Evolutionary conservation across 176 grass and related monocot species (phyloP).

Genomic region (Leersia perrieri): DNA sequence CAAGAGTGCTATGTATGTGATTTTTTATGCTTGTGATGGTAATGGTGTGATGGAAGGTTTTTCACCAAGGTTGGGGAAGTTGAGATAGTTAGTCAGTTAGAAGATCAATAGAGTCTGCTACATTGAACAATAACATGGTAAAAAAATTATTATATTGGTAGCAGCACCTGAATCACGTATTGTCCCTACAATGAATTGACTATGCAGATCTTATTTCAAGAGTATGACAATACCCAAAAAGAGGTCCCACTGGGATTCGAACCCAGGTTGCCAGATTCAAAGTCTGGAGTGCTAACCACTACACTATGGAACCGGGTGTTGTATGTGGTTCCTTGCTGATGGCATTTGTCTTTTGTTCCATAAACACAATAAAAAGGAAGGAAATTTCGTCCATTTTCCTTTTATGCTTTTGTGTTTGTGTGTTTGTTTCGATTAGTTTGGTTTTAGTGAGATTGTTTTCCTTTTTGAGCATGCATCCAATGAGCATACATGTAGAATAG

Average conservation of each 20-base stretch:
- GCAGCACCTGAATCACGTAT: background rate
- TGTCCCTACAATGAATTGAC: background rate
- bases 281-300: slow-evolving; percentile 95
- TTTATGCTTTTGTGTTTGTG: too few species aligned
- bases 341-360: background rate
- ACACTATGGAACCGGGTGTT: slow-evolving; percentile 66
- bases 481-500: background rate
- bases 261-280: slow-evolving; percentile 98
- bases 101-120: background rate
- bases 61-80: background rate
- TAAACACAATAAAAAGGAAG: background rate
- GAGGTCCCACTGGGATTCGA: slow-evolving; percentile 77
- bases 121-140: background rate
- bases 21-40: background rate
- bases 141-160: background rate
- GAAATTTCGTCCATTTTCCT: background rate
- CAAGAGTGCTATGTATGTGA: background rate
- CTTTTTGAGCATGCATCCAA: background rate
- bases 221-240: background rate
- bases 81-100: background rate
- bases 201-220: background rate
- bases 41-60: background rate
- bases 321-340: background rate
- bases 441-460: background rate
- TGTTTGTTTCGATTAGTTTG: background rate